Evolutionary conservation across 2,329 filamentous ascomycete genomes (phyloP), one percentile per base, ranked within the genome.

Genomic region (Scytalidium lignicola): DNA sequence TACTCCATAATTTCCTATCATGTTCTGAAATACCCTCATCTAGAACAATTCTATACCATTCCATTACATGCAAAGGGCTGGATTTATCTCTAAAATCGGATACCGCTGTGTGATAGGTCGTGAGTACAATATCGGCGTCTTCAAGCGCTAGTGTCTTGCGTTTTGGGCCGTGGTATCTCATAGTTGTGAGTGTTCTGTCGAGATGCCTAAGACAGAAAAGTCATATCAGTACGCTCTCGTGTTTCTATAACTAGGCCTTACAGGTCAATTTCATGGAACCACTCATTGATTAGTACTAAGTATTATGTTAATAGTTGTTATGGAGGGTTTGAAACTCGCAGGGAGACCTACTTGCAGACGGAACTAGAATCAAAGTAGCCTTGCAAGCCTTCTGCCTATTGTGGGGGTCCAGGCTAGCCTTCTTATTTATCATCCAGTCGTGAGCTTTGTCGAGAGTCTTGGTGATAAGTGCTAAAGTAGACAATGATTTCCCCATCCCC

Each of bases 401-500:
- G n/a, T n/a, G n/a, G n/a, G n/a, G n/a, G n/a, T n/a, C n/a, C n/a
- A n/a, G n/a, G n/a, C n/a, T n/a, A n/a, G n/a, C n/a, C n/a, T n/a
- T n/a, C n/a, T n/a, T n/a, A n/a, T n/a, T n/a, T n/a, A n/a, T n/a
- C n/a, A 51, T 19, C 26, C 46, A 46, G 10, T 46, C 44, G 58
- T 45, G 5, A 23, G 68, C 73, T 2, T 60, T 45, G 0, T 66
- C 60, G 0, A 72, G 55, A 0, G 73, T 74, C 15, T 65, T 65
- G 2, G 72, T 59, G 5, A 76, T 67, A 0, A 75, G 57, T 0
- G 73, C 68, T 2, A 79, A 57, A 2, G 73, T 67, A 0, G 71
- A 71, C 6, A 78, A 56, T 0, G 76, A 70, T 51, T 80, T 81
- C 0, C 78, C 78, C 69, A 79, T 71, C 0, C 77, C 77, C 76